Evolutionary conservation across 306 rosid genomes (phyloP), one percentile per base, ranked within the genome.

Genomic region (Gynostemma pentaphyllum): DNA sequence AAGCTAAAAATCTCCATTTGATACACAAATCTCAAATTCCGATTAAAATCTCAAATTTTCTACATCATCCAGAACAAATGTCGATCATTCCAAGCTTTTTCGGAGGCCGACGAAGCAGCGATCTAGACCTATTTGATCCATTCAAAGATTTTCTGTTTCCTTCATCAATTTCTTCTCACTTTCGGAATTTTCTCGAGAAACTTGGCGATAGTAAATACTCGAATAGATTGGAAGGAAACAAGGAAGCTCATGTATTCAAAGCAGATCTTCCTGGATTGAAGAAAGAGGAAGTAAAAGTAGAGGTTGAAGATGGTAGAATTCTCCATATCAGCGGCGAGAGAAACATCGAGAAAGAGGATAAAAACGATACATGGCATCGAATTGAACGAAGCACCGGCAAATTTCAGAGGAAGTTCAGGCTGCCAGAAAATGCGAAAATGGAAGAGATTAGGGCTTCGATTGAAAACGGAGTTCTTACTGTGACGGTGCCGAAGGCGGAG

Each of bases 401-500:
- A 61, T 74, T 78, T 68, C 1, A 30, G 66, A 67, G 76, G 29
- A 66, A 70, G 54, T 78, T 78, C 34, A 36, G 76, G 76, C 71
- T 78, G 2, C 71, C 76, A 12, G 74, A 70, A 65, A 74, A 78
- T 10, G 66, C 60, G 0, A 70, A 67, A 47, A 9, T 74, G 46
- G 71, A 74, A 1, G 42, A 55, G 37, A 47, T 74, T 3, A 74
- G 62, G 32, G 82, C 74, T 0, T n/a, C 69, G 0, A 74, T 78
- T 71, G 82, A 78, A 64, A 70, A 70, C 18, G 74, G 82, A 19
- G 79, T 74, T 62, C 74, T 78, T 3, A 74, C 72, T 2, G 74
- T 78, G 0, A 67, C 66, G 1, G 66, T 78, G 2, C 79, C 76
- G 3, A 74, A 45, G 16, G 75, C 3, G 5, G 68, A 67, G 26